Evolutionary conservation across 2,329 filamentous ascomycete species (phyloP), one percentile per base, ranked within the genome.

Genomic region (Pyrenochaeta sp.): DNA sequence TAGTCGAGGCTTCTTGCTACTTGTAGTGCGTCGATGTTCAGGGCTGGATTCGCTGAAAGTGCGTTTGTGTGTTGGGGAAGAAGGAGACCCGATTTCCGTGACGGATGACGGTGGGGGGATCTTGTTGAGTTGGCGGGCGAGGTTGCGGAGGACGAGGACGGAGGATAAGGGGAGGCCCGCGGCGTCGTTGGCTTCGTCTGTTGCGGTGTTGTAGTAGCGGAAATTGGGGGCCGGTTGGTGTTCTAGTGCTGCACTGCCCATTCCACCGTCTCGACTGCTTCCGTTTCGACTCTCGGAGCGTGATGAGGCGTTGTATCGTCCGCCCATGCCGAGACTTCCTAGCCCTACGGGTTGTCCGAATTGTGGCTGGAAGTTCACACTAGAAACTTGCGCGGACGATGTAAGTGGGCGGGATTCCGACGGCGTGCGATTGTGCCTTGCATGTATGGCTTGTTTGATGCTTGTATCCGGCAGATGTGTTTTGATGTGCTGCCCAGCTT

Each of bases 81-180:
- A 71, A 24, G 71, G 65, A 0, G 71, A 65, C 5, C 53, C 53
- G n/a, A 73, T 48, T 34, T 73, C 68, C 25, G 61, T 54, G 12
- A 71, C 43, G 1, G 62, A 51, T 1, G 68, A 59, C 0, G 73
- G 72, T 0, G 71, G 71, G 2, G 72, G 69, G 3, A 79, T 69
- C 53, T 78, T 80, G 22, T 72, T 74, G 25, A 80, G 69, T 55
- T 78, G 76, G 25, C 81, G 77, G 12, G 91, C 91, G 59, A 95
- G 86, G 72, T 95, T 95, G 30, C 91, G 86, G 45, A 95, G 83
- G 36, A 95, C 90, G 28, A 94, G 82, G 13, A 90, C 88, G 2
- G 90, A 90, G 53, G 90, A 91, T 6, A 94, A 82, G n/a, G 91
- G 90, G 36, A 94, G 88, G 5, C 91, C 91, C 0, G 89, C 90